Base-by-base conservation (phyloP, 768 basidiomycete species). In the Cystofilobasidium macerans region DNA sequence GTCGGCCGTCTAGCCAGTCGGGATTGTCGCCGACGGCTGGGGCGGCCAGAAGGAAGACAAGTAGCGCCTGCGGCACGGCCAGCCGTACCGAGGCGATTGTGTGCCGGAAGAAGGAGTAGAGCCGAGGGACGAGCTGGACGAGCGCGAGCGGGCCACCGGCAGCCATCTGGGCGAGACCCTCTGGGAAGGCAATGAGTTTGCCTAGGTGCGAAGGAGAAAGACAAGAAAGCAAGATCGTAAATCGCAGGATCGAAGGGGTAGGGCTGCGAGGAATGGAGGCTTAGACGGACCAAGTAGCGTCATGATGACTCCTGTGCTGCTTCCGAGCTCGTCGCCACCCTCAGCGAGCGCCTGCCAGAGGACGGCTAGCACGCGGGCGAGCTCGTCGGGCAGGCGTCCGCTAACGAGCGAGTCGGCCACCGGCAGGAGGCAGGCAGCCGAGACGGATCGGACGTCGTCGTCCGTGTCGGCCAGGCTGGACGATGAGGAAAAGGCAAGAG, bases 71-170 rank as follows among this genome's bases (percentile, higher is more conserved):
- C 53, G 93, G 87, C 2, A 98, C 93, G 2, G 95, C 86, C 18
- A 93, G 81, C 11, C 95, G 89, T 62, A 99, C 95, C 68, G 86
- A 86, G 1, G 87, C 77, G 71, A 99, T 98, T 0, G 94, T 93
- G 75, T 99, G 95, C 22, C 95, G 88, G 78, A 97, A 93, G 81
- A 94, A 97, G 4, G 94, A 89, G 77, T 90, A 98, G 7, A 94
- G 78, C 0, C 87, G 88, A 2, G 88, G 87, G 8, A 93, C 87
- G 64, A 95, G 82, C 3, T 81, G 82, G n/a, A 85, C 81, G 35
- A 97, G 81, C 4, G 40, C 69, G 20, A 61, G n/a, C 22, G 69
- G 77, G 78, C 60, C 84, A 80, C n/a, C n/a, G n/a, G 71, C 84
- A 81, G 1, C 83, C 85, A 94, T 81, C 38, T 89, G 83, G 28